These are phyloP conservation scores for Trapa bicornis DNA, from an alignment of 345 rosid genomes.

Conservation along the genomic window DNA sequence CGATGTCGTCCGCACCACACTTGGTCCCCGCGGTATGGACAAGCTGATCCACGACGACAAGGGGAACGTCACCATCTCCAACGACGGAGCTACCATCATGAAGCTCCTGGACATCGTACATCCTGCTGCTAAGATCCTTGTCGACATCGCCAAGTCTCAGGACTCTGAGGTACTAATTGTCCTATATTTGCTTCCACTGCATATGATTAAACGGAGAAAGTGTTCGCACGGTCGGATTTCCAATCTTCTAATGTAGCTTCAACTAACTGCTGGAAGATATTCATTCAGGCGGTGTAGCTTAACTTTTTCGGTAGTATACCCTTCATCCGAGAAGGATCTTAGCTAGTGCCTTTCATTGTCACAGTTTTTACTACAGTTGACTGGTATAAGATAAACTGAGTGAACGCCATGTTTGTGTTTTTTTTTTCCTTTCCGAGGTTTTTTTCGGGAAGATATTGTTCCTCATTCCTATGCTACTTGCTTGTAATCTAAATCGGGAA, in stretches of 20 bases:
- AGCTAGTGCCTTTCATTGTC: neutral
- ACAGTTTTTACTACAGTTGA: neutral
- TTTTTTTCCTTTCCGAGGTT: neutral
- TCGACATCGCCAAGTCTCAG: conserved; percentile 96
- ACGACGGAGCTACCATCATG: conserved; percentile 98
- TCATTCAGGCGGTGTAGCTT: too few species aligned
- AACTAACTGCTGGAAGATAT: too few species aligned
- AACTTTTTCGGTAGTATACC: too few species aligned
- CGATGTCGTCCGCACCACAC: conserved; percentile 79
- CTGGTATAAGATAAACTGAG: neutral
- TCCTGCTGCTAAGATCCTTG: conserved; percentile 98
- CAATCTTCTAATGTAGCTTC: too few species aligned
- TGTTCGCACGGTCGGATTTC: too few species aligned
- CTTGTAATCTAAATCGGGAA: neutral
- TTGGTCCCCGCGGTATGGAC: conserved; percentile 98
- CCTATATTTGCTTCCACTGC: neutral
- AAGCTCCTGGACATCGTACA: conserved; percentile 90
- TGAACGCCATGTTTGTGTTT: too few species aligned
- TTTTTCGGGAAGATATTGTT: neutral
- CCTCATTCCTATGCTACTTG: neutral
- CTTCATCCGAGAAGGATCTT: too few species aligned
- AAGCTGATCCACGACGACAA: conserved; percentile 95
- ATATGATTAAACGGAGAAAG: too few species aligned
- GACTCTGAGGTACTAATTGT: conserved; percentile 64
- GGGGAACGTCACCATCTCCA: conserved; percentile 85